Conservation (phyloP, 768 basidiomycete genomes). For the Cyclocybe aegerita region DNA sequence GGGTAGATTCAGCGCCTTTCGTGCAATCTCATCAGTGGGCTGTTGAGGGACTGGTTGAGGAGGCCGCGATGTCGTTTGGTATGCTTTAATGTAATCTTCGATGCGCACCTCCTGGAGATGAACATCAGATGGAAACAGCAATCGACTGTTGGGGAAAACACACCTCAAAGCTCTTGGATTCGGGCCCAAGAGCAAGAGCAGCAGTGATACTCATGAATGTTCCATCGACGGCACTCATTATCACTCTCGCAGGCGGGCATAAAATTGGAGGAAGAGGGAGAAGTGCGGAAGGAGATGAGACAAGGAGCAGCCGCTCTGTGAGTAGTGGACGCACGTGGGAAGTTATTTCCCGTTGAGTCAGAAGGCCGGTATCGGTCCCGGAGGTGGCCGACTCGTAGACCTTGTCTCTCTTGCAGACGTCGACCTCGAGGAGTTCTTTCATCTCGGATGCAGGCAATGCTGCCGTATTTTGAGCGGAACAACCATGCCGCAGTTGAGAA, state of each 20-base stretch:
- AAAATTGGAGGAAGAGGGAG: no score
- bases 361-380: no score
- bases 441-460: no score
- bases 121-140: slow-evolving; percentile 2
- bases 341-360: no score
- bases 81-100: slow-evolving; percentile 53
- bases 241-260: neutral
- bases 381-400: no score
- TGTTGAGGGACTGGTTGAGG: slow-evolving; percentile 48
- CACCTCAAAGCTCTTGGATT: slow-evolving; percentile 31
- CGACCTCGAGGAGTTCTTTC: no score
- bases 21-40: slow-evolving; percentile 43
- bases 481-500: no score
- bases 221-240: slow-evolving; percentile 10
- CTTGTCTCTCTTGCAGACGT: no score
- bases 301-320: no score
- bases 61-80: slow-evolving; percentile 41
- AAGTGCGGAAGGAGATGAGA: no score
- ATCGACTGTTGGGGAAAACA: slow-evolving; percentile 2
- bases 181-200: slow-evolving; percentile 18
- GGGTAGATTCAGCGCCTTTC: slow-evolving; percentile 45
- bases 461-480: no score
- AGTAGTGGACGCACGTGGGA: no score
- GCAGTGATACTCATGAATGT: slow-evolving; percentile 26
- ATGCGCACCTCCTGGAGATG: slow-evolving; percentile 50